phyloP scores from a whole-genome alignment of 129 eudicot species.

The Chrysanthemum seticuspe region DNA sequence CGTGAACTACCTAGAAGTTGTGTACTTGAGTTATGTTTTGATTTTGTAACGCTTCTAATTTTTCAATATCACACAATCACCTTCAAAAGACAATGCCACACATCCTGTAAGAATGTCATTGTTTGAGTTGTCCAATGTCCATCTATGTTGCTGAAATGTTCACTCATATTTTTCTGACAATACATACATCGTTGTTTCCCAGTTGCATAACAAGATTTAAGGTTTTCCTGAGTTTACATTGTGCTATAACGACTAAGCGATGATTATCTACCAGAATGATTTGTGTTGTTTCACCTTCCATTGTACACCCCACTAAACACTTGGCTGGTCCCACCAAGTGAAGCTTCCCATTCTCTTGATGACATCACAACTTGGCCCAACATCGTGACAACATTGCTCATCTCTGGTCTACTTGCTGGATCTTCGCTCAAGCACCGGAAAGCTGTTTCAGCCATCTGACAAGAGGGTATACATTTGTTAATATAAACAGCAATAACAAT shows the following conservation, averaged over 20 bases:
- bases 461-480: conserved; percentile 15
- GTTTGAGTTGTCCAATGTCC: too few species aligned
- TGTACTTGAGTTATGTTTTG: too few species aligned
- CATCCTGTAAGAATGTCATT: too few species aligned
- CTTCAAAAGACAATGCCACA: too few species aligned
- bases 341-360: conserved; percentile 47
- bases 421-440: conserved; percentile 35
- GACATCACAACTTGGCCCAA: conserved; percentile 35
- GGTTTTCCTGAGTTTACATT: conserved; percentile 4
- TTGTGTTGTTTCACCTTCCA: conserved; percentile 27
- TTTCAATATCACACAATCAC: too few species aligned
- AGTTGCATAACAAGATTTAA: neutral
- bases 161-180: neutral
- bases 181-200: neutral
- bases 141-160: neutral
- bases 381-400: conserved; percentile 29
- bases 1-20: too few species aligned
- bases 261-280: neutral
- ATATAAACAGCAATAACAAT: neutral
- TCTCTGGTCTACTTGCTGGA: conserved; percentile 38
- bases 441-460: conserved; percentile 40
- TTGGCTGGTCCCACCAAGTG: conserved; percentile 38
- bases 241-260: neutral
- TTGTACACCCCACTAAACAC: conserved; percentile 31
- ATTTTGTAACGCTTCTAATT: too few species aligned